These are phyloP conservation scores for Pseudogymnoascus sp. DNA, from an alignment of 2,329 filamentous ascomycete species.

Conservation along the genomic window DNA sequence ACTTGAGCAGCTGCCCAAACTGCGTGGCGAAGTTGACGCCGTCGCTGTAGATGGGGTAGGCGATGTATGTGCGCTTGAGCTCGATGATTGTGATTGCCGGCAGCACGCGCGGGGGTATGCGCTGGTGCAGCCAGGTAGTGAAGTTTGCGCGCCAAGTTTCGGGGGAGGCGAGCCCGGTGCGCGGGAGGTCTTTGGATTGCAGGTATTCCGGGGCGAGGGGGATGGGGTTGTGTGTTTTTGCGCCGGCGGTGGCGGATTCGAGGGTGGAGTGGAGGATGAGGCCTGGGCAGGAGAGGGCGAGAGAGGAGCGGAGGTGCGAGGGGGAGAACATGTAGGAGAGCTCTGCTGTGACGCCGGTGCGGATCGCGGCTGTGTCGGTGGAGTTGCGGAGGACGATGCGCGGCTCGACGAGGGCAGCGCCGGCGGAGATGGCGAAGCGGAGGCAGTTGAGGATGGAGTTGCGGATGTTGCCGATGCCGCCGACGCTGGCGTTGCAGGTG, in stretches of 20 bases:
- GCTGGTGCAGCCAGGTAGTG: constrained; percentile 18
- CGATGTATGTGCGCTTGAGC: constrained; percentile 30
- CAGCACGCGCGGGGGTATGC: constrained; percentile 11
- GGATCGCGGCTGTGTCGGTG: constrained; percentile 22
- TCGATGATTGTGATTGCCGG: constrained; percentile 12
- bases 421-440: constrained; percentile 32
- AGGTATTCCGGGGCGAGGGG: neutral
- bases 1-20: constrained; percentile 34
- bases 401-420: constrained; percentile 30
- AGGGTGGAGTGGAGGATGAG: neutral
- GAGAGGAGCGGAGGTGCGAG: constrained; percentile 19
- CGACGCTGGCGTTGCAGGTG: constrained; percentile 32
- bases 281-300: constrained; percentile 21
- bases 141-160: constrained; percentile 19
- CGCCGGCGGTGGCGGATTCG: neutral
- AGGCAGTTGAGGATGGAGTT: constrained; percentile 35
- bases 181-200: constrained; percentile 10
- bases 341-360: constrained; percentile 12
- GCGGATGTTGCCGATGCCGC: constrained; percentile 33
- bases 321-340: constrained; percentile 23
- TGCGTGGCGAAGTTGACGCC: constrained; percentile 28
- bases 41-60: constrained; percentile 31
- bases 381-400: constrained; percentile 30
- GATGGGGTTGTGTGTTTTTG: neutral
- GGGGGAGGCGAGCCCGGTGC: constrained; percentile 17